phyloP scores from a whole-genome alignment of 306 rosid species.

The Geum urbanum region DNA sequence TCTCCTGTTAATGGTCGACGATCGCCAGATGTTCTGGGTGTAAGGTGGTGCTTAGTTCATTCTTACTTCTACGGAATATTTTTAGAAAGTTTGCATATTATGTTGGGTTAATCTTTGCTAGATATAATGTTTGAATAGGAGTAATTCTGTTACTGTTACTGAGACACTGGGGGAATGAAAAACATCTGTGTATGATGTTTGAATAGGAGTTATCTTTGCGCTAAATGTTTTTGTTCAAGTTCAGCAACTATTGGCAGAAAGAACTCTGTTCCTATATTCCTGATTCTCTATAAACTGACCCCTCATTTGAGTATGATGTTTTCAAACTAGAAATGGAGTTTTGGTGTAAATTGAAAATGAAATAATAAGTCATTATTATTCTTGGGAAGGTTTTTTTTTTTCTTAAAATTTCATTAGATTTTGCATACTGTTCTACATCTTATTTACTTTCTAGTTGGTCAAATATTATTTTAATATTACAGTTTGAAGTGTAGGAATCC shows the following conservation, averaged over 20 bases:
- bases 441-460: background rate
- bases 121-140: background rate
- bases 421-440: background rate
- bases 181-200: too few species aligned
- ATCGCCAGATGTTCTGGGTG: slow-evolving; percentile 37
- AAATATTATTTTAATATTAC: background rate
- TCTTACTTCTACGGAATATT: slow-evolving; percentile 12
- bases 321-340: background rate
- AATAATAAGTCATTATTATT: background rate
- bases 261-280: background rate
- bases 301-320: background rate
- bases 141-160: background rate
- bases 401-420: background rate
- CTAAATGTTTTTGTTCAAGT: background rate
- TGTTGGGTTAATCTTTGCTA: background rate
- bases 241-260: background rate
- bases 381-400: too few species aligned
- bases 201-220: background rate
- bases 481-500: slow-evolving; percentile 58
- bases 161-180: background rate
- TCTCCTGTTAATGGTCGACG: slow-evolving; percentile 52
- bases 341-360: background rate
- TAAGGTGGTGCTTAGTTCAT: slow-evolving; percentile 51
- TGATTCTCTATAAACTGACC: background rate
- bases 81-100: background rate